Evolutionary conservation across 2,329 filamentous ascomycete genomes (phyloP), one percentile per base, ranked within the genome.

Genomic region (Rutstroemia sp.): DNA sequence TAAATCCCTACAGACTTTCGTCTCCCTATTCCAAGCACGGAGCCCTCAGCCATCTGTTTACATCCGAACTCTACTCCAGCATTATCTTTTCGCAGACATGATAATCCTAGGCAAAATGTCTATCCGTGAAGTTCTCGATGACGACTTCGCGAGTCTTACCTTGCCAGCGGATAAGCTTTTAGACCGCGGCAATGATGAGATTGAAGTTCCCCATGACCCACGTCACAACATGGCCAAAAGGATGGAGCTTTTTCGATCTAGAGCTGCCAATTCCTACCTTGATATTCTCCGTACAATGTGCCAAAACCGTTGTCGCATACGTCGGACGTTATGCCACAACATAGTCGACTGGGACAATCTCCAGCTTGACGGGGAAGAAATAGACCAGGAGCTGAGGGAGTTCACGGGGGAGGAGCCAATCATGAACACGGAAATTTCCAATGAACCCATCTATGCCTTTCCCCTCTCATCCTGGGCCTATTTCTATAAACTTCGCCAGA

Each of bases 401-500:
- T 75, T 82, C 54, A 79, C 81, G 21, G 75, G 79, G 16, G 87
- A 90, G 69, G 72, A 79, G 44, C 78, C 86, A 2, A 70, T 86
- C 16, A 71, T 77, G 37, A 76, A 78, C 58, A 75, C 68, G 51
- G 72, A 73, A 59, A 68, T 72, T 0, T 76, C 75, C 50, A 74
- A 73, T 2, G 79, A 85, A 46, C 74, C 79, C 42, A 78, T 82
- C 0, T 86, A 82, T 67, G 79, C 85, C 0, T 86, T 88, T 52
- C 85, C 90, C 0, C 77, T 97, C 0, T 90, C 88, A 1, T 91
- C 88, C 3, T 99, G 94, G 94, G 82, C 86, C 0, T 95, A 92
- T 65, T 81, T 92, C 58, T 89, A 95, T 72, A 97, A 96, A 71
- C 78, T 96, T n/a, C 82, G 81, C 30, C 83, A 92, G 66, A 90